Percentiles rank a stretch among this genome's conserved stretches.
These are phyloP conservation scores for Hapsidospora chrysogenum DNA, from an alignment of 495 filamentous ascomycete species.

Conservation along the genomic window DNA sequence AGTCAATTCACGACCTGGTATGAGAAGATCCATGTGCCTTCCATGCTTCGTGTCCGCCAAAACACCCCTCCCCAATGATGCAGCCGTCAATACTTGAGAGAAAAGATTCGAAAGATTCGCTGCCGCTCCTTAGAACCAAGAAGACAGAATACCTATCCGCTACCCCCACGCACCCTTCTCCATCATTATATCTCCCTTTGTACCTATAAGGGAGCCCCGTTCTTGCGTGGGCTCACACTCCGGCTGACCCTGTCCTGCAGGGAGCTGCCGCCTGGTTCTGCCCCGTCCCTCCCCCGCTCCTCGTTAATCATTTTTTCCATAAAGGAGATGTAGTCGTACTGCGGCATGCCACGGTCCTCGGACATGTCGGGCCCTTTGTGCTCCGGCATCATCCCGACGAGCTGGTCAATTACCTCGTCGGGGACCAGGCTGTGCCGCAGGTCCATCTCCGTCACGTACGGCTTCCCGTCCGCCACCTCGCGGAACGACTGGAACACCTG, in stretches of 20 bases:
- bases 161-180: no score
- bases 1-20: no score
- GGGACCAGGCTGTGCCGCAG: constrained; percentile 86
- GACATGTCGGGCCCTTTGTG: constrained; percentile 66
- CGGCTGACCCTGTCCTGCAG: background rate
- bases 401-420: constrained; percentile 85
- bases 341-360: constrained; percentile 56
- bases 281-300: background rate
- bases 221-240: background rate
- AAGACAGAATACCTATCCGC: no score
- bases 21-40: no score
- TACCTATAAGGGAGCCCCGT: background rate
- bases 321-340: constrained; percentile 85
- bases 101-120: no score
- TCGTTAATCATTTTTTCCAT: constrained; percentile 59
- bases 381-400: constrained; percentile 68
- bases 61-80: no score
- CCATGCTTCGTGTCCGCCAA: no score
- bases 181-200: no score
- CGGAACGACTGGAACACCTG: constrained; percentile 94
- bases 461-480: constrained; percentile 96
- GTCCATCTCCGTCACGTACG: constrained; percentile 96
- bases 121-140: no score
- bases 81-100: no score
- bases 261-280: constrained; percentile 1